Conservation (phyloP, 768 basidiomycete species). For the Baorangia bicolor region DNA sequence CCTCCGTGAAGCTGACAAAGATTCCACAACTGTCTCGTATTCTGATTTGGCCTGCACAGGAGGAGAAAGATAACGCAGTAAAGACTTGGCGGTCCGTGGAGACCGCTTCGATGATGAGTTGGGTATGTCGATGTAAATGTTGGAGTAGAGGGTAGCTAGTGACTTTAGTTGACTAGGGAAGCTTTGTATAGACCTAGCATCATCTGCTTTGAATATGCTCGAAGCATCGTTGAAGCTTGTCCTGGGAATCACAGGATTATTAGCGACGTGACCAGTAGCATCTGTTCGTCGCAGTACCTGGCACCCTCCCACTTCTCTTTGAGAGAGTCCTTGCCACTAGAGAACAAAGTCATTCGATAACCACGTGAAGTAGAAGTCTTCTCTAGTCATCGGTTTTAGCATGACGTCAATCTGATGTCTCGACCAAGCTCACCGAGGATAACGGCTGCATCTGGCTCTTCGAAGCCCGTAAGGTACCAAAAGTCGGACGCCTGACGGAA, state of each 20-base stretch:
- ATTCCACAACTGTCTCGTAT: constrained; percentile 55
- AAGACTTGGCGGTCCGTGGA: constrained; percentile 45
- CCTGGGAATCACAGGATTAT: constrained; percentile 31
- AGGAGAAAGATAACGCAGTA: constrained; percentile 51
- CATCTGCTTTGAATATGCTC: constrained; percentile 74
- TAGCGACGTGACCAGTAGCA: background rate
- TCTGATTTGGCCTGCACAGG: constrained; percentile 37
- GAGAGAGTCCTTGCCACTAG: constrained; percentile 64
- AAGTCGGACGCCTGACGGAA: constrained; percentile 91
- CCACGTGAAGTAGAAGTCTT: constrained; percentile 69
- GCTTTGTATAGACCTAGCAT: constrained; percentile 54
- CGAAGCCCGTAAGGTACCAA: constrained; percentile 95
- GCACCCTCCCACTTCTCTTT: constrained; percentile 95
- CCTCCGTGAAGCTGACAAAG: constrained; percentile 45
- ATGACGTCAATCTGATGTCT: background rate
- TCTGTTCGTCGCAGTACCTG: constrained; percentile 37
- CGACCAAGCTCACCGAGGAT: constrained; percentile 59
- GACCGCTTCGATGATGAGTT: constrained; percentile 38
- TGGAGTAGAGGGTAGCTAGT: constrained; percentile 46
- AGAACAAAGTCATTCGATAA: constrained; percentile 87
- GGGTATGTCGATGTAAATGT: constrained; percentile 55
- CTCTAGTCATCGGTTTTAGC: constrained; percentile 42
- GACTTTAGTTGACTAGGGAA: constrained; percentile 61
- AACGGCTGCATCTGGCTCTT: constrained; percentile 89
- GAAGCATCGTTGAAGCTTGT: constrained; percentile 67